Base-by-base conservation (phyloP, 2,329 filamentous ascomycete species). In the Colletotrichum tropicicola region DNA sequence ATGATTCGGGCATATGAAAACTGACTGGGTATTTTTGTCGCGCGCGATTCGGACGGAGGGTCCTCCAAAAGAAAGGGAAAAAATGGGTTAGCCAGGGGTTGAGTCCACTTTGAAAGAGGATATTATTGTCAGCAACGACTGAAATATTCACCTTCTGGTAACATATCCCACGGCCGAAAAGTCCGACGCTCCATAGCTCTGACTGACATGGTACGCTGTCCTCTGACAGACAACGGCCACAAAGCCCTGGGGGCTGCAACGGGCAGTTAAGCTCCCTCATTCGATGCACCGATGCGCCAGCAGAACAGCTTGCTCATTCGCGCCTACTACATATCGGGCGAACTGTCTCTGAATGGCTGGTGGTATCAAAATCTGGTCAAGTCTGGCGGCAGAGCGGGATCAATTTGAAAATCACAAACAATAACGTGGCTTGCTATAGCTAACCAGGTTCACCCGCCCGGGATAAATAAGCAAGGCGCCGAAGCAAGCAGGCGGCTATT, bases 361-460 rank as follows among this genome's bases (percentile, higher is more conserved):
- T 43, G 35, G 58, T 32, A 37, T 32, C 48, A 47, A 37, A 35
- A 62, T 9, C 17, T 35, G 15, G 43, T n/a, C 44, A 23, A n/a
- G 10, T 44, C 17, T 49, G 57, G 19, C 25, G 35, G 37, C 25
- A 53, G 30, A 15, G 39, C 49, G 19, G 39, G 39, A 63, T 39
- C 25, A 15, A 25, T 13, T 27, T 25, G 23, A 41, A 53, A 17
- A 37, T 37, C 23, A 44, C 21, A 30, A 48, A 49, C 32, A 41
- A 49, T 62, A 55, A 43, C 21, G 28, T 19, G 48, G 30, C 57
- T 55, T 54, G 57, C 32, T 55, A 65, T 61, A 53, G 57, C 43
- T 12, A 15, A 28, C 28, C 15, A 51, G 10, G 21, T 28, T 47
- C n/a, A n/a, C 39, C 30, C n/a, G 12, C 43, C 25, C 13, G 54